A percentile compares a stretch with the other conserved stretches of the same genome.
phyloP scores from a whole-genome alignment of 768 basidiomycete genomes.

The Lactarius deliciosus region DNA sequence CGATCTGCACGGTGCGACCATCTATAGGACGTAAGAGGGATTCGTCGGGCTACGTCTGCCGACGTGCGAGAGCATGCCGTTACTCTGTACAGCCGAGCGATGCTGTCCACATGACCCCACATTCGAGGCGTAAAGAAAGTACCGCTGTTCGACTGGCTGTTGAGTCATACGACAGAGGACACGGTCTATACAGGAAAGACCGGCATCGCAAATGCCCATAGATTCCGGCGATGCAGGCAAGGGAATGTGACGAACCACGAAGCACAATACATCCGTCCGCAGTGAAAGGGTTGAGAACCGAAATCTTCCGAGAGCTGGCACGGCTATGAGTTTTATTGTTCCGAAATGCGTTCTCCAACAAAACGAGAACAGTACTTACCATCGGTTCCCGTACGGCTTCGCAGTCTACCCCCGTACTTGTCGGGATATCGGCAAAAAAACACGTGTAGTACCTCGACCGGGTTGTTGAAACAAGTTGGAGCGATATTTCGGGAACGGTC shows the following conservation, averaged over 20 bases:
- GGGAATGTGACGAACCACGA: slow-evolving; percentile 30
- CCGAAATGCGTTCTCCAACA: not conserved
- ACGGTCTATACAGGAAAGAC: slow-evolving; percentile 26
- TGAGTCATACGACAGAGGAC: slow-evolving; percentile 27
- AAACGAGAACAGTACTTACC: not conserved
- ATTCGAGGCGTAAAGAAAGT: slow-evolving; percentile 26
- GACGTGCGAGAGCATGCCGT: slow-evolving; percentile 19
- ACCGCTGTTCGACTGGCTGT: slow-evolving; percentile 29
- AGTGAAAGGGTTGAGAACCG: slow-evolving; percentile 32
- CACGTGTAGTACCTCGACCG: slow-evolving; percentile 2
- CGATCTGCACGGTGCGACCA: slow-evolving; percentile 29
- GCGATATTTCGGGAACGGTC: not conserved
- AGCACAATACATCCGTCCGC: slow-evolving; percentile 28
- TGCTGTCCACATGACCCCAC: slow-evolving; percentile 1
- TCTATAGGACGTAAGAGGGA: not conserved
- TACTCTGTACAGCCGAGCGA: slow-evolving; percentile 19
- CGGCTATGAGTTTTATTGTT: not conserved
- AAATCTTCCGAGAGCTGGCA: slow-evolving; percentile 29
- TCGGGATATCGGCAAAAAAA: slow-evolving; percentile 21
- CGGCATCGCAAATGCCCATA: slow-evolving; percentile 29
- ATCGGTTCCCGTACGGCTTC: slow-evolving; percentile 20
- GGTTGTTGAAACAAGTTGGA: not conserved
- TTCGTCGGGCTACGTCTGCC: slow-evolving; percentile 6
- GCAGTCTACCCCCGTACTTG: slow-evolving; percentile 20
- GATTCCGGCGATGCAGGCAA: slow-evolving; percentile 32